A percentile compares a stretch with the other conserved stretches of the same genome.
phyloP scores from a whole-genome alignment of 2,329 filamentous ascomycete species.

The Cercospora sojina region DNA sequence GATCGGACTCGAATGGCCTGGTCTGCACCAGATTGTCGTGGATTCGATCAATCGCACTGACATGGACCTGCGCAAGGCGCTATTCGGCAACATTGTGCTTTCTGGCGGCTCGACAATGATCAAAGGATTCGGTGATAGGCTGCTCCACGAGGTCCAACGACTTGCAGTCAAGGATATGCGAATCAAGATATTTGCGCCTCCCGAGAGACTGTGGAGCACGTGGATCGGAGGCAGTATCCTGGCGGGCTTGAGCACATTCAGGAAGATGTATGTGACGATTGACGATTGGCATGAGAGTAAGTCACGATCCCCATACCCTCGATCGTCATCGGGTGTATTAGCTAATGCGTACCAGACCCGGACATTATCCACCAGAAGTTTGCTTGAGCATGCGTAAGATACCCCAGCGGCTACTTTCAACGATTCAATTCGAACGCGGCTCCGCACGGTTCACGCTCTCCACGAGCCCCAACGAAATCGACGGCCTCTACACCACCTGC shows the following conservation, averaged over 20 bases:
- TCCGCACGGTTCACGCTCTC: slow-evolving; percentile 10
- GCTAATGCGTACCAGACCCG: slow-evolving; percentile 55
- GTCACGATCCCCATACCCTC: slow-evolving; percentile 22
- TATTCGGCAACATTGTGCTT: slow-evolving; percentile 96
- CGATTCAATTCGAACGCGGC: slow-evolving; percentile 6
- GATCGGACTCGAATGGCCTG: slow-evolving; percentile 93
- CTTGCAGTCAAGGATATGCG: slow-evolving; percentile 98
- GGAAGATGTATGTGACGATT: slow-evolving; percentile 99
- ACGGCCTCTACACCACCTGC: background rate
- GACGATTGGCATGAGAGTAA: slow-evolving; percentile 96
- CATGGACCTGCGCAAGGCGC: slow-evolving; percentile 86
- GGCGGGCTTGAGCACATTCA: slow-evolving; percentile 93
- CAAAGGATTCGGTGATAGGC: slow-evolving; percentile 90
- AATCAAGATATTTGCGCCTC: slow-evolving; percentile 98
- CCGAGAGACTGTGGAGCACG: slow-evolving; percentile 96
- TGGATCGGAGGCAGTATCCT: slow-evolving; percentile 99
- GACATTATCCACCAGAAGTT: slow-evolving; percentile 99
- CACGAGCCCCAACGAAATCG: slow-evolving; percentile 2
- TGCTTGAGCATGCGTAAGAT: slow-evolving; percentile 55
- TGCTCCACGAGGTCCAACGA: slow-evolving; percentile 87
- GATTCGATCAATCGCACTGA: slow-evolving; percentile 94
- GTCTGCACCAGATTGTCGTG: slow-evolving; percentile 95
- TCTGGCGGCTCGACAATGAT: slow-evolving; percentile 95
- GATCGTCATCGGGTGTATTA: slow-evolving; percentile 16
- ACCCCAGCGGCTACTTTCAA: slow-evolving; percentile 16